Percentiles rank a stretch among this genome's conserved stretches.
These are phyloP conservation scores for Botrytis paeoniae DNA, from an alignment of 2,329 filamentous ascomycete species.

Conservation along the genomic window DNA sequence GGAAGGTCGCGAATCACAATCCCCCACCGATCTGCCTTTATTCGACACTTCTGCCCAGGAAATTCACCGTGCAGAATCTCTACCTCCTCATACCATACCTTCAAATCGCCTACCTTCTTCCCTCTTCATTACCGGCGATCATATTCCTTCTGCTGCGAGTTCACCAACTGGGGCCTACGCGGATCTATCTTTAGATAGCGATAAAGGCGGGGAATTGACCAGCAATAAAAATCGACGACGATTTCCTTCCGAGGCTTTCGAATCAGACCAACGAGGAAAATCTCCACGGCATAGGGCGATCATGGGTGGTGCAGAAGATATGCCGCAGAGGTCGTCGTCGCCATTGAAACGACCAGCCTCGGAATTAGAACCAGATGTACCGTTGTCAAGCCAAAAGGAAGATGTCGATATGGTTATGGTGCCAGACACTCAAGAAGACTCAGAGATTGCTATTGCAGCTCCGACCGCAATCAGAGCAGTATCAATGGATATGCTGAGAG, in stretches of 20 bases:
- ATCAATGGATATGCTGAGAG: conserved; percentile 32
- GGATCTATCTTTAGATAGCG: conserved; percentile 55
- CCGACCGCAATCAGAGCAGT: conserved; percentile 22
- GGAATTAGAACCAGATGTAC: conserved; percentile 34
- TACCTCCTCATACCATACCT: conserved; percentile 49
- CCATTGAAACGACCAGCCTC: conserved; percentile 61
- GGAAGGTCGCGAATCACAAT: conserved; percentile 43
- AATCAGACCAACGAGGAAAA: conserved; percentile 41
- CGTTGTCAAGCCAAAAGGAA: conserved; percentile 31
- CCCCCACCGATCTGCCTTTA: conserved; percentile 45
- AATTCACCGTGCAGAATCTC: conserved; percentile 31
- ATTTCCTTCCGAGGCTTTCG: conserved; percentile 39
- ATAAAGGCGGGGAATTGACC: conserved; percentile 43
- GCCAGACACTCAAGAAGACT: conserved; percentile 18
- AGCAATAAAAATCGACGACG: conserved; percentile 30
- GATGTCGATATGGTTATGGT: conserved; percentile 38
- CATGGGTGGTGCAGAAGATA: conserved; percentile 58
- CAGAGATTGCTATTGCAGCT: conserved; percentile 20
- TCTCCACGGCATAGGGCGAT: conserved; percentile 54
- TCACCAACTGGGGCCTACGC: conserved; percentile 57
- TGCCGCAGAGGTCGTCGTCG: conserved; percentile 60
- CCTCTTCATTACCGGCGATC: conserved; percentile 47
- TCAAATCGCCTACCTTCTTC: conserved; percentile 44
- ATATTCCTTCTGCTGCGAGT: conserved; percentile 54
- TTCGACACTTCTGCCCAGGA: conserved; percentile 36